phyloP scores from a whole-genome alignment of 2,329 filamentous ascomycete genomes.

The Byssochlamys sp. region DNA sequence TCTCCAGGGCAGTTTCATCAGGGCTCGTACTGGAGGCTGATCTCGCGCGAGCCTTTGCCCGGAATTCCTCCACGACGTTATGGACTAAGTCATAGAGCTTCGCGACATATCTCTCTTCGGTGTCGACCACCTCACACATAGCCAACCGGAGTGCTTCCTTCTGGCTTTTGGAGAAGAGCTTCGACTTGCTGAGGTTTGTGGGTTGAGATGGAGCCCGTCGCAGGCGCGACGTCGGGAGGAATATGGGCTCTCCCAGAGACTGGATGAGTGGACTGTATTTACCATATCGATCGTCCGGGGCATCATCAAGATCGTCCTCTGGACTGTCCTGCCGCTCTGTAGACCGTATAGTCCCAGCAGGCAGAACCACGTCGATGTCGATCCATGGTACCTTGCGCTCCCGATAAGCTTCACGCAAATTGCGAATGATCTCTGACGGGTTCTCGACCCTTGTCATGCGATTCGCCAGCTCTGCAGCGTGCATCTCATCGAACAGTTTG shows the following conservation, averaged over 20 bases:
- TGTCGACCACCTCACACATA: slow-evolving; percentile 81
- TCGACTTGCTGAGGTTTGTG: slow-evolving; percentile 66
- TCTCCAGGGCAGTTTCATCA: slow-evolving; percentile 60
- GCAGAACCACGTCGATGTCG: slow-evolving; percentile 78
- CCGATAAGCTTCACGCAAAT: slow-evolving; percentile 65
- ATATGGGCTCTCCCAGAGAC: slow-evolving; percentile 71
- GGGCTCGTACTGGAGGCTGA: slow-evolving; percentile 58
- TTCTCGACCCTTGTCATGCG: slow-evolving; percentile 76
- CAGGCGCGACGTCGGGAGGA: slow-evolving; percentile 74
- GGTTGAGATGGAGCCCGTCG: slow-evolving; percentile 80
- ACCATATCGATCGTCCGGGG: slow-evolving; percentile 53
- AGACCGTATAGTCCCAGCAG: slow-evolving; percentile 61
- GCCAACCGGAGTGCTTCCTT: slow-evolving; percentile 79
- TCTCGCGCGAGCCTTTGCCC: slow-evolving; percentile 55
- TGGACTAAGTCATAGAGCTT: slow-evolving; percentile 79
- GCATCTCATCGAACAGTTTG: slow-evolving; percentile 74
- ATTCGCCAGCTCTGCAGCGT: slow-evolving; percentile 82
- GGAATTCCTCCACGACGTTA: slow-evolving; percentile 70
- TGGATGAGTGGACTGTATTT: slow-evolving; percentile 67
- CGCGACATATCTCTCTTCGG: slow-evolving; percentile 83
- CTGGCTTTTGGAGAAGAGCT: slow-evolving; percentile 68
- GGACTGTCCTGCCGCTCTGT: slow-evolving; percentile 52
- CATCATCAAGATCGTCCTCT: slow-evolving; percentile 46
- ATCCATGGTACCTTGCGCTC: slow-evolving; percentile 75
- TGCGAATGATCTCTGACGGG: slow-evolving; percentile 59